Conservation (phyloP, 2,329 filamentous ascomycete genomes). For the Cladosporium halotolerans region DNA sequence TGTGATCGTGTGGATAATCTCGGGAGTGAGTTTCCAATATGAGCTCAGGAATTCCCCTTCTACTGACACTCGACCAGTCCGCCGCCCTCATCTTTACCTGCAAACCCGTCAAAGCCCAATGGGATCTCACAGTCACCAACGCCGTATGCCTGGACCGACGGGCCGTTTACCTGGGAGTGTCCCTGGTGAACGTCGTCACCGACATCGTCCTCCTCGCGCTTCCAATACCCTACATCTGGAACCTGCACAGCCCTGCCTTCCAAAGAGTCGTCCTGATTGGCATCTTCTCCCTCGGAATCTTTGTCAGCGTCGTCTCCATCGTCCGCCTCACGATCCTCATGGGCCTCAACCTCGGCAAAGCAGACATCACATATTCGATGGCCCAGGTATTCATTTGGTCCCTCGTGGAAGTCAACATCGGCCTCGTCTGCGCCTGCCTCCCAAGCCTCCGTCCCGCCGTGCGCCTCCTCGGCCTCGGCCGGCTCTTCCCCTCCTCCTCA, state of each 20-base stretch:
- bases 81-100: constrained; percentile 14
- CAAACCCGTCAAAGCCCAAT: constrained; percentile 13
- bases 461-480: constrained; percentile 10
- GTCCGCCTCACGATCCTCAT: constrained; percentile 13
- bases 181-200: constrained; percentile 11
- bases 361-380: constrained; percentile 13
- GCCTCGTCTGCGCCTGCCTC: constrained; percentile 12
- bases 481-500: neutral
- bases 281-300: constrained; percentile 16
- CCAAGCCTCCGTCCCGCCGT: constrained; percentile 13
- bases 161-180: constrained; percentile 4
- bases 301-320: constrained; percentile 15
- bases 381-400: constrained; percentile 12
- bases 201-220: constrained; percentile 13
- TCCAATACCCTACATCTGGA: constrained; percentile 15
- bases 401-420: constrained; percentile 8
- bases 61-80: constrained; percentile 1
- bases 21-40: neutral
- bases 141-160: constrained; percentile 10
- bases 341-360: constrained; percentile 9
- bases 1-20: constrained; percentile 13
- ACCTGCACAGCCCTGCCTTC: constrained; percentile 9
- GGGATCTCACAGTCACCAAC: constrained; percentile 12
- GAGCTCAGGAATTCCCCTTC: neutral
- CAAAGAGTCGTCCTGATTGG: constrained; percentile 12